A percentile compares a stretch with the other conserved stretches of the same genome.
These are phyloP conservation scores for Apophysomyces ossiformis DNA, from an alignment of 371 early-diverging fungal genomes.

Conservation along the genomic window DNA sequence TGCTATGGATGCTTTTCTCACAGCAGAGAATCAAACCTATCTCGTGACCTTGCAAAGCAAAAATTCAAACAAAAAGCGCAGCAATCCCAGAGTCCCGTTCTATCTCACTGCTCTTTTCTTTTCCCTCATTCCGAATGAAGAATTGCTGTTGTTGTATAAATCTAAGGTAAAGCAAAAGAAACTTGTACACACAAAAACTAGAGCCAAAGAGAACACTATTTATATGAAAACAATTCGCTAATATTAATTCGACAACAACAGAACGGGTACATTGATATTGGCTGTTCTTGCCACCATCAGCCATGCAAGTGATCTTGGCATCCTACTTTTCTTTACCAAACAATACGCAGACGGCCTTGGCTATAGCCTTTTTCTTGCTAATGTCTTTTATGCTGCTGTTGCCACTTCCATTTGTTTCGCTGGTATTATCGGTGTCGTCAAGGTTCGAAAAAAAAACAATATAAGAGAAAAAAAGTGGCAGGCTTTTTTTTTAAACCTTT, in stretches of 20 bases:
- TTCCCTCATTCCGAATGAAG: not conserved
- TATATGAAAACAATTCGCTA: too few relatives aligned
- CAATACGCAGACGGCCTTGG: constrained; percentile 34
- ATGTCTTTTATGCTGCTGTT: constrained; percentile 42
- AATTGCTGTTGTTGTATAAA: constrained; percentile 4
- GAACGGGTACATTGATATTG: constrained; percentile 44
- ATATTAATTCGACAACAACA: constrained; percentile 1
- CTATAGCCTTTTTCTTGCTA: constrained; percentile 35
- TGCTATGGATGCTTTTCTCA: too few relatives aligned
- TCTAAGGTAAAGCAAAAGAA: not conserved
- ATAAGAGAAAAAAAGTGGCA: not conserved
- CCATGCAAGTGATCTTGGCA: constrained; percentile 38
- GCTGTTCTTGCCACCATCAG: constrained; percentile 41
- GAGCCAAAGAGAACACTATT: too few relatives aligned
- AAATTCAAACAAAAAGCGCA: not conserved
- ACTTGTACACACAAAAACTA: too few relatives aligned
- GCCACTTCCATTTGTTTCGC: constrained; percentile 45
- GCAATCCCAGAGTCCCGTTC: not conserved
- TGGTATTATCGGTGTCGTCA: constrained; percentile 46
- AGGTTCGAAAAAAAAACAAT: constrained; percentile 20
- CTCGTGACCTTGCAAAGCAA: too few relatives aligned
- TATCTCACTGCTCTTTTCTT: not conserved
- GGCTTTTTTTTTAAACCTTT: not conserved
- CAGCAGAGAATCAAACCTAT: not conserved
- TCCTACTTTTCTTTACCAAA: constrained; percentile 37